Evolutionary conservation across 345 rosid genomes (phyloP).

Genomic region (Punica granatum): DNA sequence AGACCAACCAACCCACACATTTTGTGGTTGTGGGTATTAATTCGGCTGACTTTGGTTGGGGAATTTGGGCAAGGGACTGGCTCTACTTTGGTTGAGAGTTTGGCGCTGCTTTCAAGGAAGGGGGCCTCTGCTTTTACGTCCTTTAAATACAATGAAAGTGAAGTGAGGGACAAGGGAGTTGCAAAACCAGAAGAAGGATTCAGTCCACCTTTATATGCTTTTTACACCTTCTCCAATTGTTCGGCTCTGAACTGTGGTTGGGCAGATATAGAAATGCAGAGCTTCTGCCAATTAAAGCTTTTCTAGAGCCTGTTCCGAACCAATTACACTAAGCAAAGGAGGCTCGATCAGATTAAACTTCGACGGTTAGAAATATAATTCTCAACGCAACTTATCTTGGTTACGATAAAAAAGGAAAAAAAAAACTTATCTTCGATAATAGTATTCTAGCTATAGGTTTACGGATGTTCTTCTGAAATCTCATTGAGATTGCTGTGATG

Average conservation of each 20-base stretch:
- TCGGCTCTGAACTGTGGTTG: background rate
- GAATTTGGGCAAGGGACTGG: background rate
- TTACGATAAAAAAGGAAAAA: no score
- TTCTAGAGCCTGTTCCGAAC: no score
- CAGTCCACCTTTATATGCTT: background rate
- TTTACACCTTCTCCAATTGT: background rate
- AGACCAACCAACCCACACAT: background rate
- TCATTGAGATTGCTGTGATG: no score
- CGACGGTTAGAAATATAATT: no score
- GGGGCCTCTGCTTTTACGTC: background rate
- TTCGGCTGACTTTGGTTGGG: background rate
- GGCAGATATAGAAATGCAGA: no score
- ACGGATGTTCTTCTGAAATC: no score
- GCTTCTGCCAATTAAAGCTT: no score
- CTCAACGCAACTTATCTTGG: no score
- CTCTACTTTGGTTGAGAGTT: background rate
- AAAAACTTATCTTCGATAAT: no score
- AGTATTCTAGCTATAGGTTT: no score
- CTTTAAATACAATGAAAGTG: conserved; percentile 6
- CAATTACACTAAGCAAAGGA: no score
- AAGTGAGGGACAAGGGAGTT: background rate
- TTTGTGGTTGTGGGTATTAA: background rate
- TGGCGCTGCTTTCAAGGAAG: background rate
- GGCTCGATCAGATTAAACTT: no score
- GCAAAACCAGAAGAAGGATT: background rate